phyloP scores from a whole-genome alignment of 176 grass and related monocot genomes.

The Phyllostachys edulis region DNA sequence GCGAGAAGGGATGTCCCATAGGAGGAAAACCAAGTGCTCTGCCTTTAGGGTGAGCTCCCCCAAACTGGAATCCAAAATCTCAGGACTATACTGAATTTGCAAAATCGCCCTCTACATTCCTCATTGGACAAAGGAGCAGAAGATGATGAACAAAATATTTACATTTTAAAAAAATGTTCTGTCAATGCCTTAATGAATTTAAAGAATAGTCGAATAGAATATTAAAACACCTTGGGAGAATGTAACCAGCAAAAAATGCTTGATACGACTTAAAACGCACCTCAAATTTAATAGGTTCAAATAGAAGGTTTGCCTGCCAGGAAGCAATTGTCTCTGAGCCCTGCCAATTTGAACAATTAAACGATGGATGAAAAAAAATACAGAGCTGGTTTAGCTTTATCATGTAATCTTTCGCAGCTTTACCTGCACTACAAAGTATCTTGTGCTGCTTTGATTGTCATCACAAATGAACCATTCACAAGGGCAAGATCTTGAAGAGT shows the following conservation, averaged over 20 bases:
- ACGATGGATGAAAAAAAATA: too few relatives aligned
- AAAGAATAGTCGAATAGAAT: neutral
- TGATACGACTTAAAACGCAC: constrained; percentile 25
- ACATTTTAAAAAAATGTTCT: neutral
- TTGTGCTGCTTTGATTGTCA: constrained; percentile 66
- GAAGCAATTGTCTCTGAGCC: constrained; percentile 81
- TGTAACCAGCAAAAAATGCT: neutral
- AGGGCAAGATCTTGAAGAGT: constrained; percentile 64
- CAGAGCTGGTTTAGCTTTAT: too few relatives aligned
- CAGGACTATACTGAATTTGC: too few relatives aligned
- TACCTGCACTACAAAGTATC: constrained; percentile 94
- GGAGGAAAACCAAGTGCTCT: neutral
- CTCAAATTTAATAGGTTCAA: constrained; percentile 95
- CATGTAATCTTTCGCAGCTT: neutral
- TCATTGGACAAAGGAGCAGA: neutral
- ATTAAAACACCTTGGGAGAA: neutral
- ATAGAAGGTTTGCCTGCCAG: constrained; percentile 96
- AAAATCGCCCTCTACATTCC: neutral
- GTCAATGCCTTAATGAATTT: neutral
- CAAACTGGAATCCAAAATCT: neutral
- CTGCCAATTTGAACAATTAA: constrained; percentile 39
- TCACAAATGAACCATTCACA: constrained; percentile 88
- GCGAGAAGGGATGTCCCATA: neutral
- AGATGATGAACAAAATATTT: neutral
- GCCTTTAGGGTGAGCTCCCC: neutral